Evolutionary conservation across 495 filamentous ascomycete genomes (phyloP), one percentile per base, ranked within the genome.

Genomic region (Aspergillus asperescens): DNA sequence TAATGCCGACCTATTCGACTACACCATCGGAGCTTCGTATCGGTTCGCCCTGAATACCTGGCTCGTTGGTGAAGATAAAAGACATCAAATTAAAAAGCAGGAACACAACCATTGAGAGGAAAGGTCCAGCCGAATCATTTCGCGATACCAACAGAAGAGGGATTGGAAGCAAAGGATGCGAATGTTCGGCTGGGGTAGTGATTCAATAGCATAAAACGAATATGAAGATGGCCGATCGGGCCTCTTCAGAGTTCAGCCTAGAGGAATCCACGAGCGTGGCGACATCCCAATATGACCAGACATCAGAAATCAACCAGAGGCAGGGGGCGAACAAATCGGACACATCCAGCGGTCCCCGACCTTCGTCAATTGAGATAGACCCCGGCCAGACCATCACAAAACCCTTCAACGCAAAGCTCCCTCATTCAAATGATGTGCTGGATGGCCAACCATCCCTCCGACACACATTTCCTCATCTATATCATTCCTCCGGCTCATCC

Each of bases 1-100:
- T 68, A 71, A 74, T 74, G 71, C 69, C 46, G 66, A 61, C 54
- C 42, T 60, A 58, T 62, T 66, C 64, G 62, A 63, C 55, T 48
- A 54, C 59, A 54, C 47, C 52, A 50, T 39, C 47, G 19, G 64
- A 71, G 65, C 62, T 68, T 54, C 41, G 56, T 22, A 20, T 54
- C 52, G 56, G 64, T 66, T 72, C 57, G 31, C 51, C 57, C 49
- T 71, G 55, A 68, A 65, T 42, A 23, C 52, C 48, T 27, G 28
- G 50, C 44, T 54, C 57, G 16, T 53, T 47, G 59, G 63, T 59
- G 41, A 27, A 34, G 19, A 27, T 46, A 54, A 54, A 53, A 46
- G 40, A 22, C 13, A 52, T 38, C 57, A 27, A 34, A 29, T 45
- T 38, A 44, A 48, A 57, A 47, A 54, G 19, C 28, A 27, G 24